phyloP scores from a whole-genome alignment of 116 monocot species.

The Dioscorea cayenensis region DNA sequence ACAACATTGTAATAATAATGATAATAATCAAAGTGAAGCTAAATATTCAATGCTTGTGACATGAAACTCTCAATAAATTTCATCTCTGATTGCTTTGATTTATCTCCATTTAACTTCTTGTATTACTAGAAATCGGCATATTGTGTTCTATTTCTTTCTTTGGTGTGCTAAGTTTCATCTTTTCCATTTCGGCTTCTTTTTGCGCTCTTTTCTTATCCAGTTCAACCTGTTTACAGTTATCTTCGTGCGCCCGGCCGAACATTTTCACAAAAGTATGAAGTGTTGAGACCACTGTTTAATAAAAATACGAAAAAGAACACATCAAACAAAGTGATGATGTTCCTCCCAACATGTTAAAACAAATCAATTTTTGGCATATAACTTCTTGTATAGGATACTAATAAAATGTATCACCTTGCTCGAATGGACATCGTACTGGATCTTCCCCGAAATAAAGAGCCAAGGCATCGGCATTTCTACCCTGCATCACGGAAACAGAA shows the following conservation, averaged over 20 bases:
- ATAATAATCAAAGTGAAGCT: too few species aligned
- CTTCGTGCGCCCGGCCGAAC: conserved; percentile 71
- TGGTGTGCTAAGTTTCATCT: conserved; percentile 29
- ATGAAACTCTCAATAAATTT: neutral
- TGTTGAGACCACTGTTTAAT: conserved; percentile 56
- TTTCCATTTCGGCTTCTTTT: conserved; percentile 60
- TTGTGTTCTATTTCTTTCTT: conserved; percentile 21
- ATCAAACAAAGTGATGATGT: neutral
- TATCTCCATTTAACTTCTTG: conserved; percentile 14
- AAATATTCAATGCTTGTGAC: neutral
- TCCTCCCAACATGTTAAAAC: too few species aligned
- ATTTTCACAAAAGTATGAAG: conserved; percentile 67
- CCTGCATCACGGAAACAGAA: conserved; percentile 27
- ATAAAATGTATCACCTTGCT: conserved; percentile 53
- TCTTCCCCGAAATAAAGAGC: conserved; percentile 98
- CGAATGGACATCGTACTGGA: conserved; percentile 83
- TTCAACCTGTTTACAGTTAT: conserved; percentile 81
- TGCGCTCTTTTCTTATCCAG: conserved; percentile 74
- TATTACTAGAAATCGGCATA: conserved; percentile 3
- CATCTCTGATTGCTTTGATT: neutral
- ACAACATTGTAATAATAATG: too few species aligned
- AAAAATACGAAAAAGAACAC: neutral
- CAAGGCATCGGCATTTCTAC: conserved; percentile 90
- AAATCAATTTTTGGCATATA: too few species aligned
- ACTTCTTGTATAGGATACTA: too few species aligned